phyloP scores from a whole-genome alignment of 305 asterid species.

The Ajuga reptans region DNA sequence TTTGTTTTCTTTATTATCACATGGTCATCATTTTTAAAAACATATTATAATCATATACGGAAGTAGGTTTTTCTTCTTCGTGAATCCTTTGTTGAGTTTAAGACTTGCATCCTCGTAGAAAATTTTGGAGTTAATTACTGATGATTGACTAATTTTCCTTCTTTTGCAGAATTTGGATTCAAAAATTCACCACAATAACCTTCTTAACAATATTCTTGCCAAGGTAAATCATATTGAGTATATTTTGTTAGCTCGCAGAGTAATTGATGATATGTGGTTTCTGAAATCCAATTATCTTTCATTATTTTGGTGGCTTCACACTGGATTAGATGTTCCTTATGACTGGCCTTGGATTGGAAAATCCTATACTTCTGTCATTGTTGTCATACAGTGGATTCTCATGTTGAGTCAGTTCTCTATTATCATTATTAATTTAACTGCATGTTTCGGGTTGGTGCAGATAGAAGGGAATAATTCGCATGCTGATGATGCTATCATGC shows the following conservation, averaged over 20 bases:
- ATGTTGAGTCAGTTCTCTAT: neutral
- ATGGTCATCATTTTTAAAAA: too few relatives aligned
- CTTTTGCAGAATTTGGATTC: constrained; percentile 62
- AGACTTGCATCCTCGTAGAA: too few relatives aligned
- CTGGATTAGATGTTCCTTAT: neutral
- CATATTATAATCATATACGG: too few relatives aligned
- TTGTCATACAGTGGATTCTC: neutral
- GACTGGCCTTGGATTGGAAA: neutral
- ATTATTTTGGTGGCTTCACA: neutral
- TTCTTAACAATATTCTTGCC: constrained; percentile 87
- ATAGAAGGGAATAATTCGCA: constrained; percentile 81
- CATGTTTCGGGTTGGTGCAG: constrained; percentile 37
- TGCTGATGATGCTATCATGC: constrained; percentile 94
- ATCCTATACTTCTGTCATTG: too few relatives aligned
- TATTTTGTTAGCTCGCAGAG: neutral
- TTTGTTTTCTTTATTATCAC: too few relatives aligned
- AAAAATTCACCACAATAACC: constrained; percentile 91
- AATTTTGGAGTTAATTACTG: too few relatives aligned
- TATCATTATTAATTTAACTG: too few relatives aligned
- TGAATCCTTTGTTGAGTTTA: too few relatives aligned
- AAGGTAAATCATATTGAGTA: constrained; percentile 42
- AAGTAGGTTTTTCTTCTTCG: too few relatives aligned
- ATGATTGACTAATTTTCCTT: too few relatives aligned
- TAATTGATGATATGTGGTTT: neutral
- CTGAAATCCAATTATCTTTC: neutral